A percentile compares a stretch with the other conserved stretches of the same genome.
Evolutionary conservation across 2,329 filamentous ascomycete species (phyloP).

Genomic region (Cryphonectria nitschkei): DNA sequence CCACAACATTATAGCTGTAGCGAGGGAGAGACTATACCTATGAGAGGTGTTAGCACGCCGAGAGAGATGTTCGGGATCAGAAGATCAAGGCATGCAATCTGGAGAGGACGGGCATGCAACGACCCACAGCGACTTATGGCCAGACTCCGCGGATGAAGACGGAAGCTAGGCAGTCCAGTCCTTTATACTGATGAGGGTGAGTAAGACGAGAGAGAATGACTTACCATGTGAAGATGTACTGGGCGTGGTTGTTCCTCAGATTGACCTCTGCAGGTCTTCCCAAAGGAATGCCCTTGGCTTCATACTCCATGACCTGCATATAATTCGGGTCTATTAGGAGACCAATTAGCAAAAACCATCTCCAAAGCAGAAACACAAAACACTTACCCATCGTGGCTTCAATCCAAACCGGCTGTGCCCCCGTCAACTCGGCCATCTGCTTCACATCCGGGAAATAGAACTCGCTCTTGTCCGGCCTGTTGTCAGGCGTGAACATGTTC

Average conservation of each 20-base stretch:
- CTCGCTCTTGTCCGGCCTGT: constrained; percentile 78
- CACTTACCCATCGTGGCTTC: constrained; percentile 88
- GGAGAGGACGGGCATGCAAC: neutral
- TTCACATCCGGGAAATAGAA: constrained; percentile 95
- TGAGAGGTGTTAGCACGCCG: constrained; percentile 18
- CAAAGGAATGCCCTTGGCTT: constrained; percentile 83
- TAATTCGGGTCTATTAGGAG: constrained; percentile 70
- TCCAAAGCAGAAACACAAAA: neutral
- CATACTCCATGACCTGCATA: constrained; percentile 73
- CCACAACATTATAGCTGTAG: constrained; percentile 94
- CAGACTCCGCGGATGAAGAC: neutral
- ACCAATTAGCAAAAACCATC: constrained; percentile 24
- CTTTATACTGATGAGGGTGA: neutral
- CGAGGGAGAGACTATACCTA: constrained; percentile 84
- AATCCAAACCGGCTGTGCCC: constrained; percentile 89
- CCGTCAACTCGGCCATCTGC: constrained; percentile 84
- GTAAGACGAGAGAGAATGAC: constrained; percentile 36
- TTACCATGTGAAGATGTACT: constrained; percentile 99
- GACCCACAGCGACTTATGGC: neutral
- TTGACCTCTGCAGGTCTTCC: constrained; percentile 88
- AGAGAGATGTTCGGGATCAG: neutral
- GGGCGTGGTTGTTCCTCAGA: constrained; percentile 92
- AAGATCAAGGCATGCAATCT: neutral
- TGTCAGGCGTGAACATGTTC: constrained; percentile 96
- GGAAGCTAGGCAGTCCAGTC: neutral